Conservation (phyloP, 139 green algal genomes). For the Volvox reticuliferus region DNA sequence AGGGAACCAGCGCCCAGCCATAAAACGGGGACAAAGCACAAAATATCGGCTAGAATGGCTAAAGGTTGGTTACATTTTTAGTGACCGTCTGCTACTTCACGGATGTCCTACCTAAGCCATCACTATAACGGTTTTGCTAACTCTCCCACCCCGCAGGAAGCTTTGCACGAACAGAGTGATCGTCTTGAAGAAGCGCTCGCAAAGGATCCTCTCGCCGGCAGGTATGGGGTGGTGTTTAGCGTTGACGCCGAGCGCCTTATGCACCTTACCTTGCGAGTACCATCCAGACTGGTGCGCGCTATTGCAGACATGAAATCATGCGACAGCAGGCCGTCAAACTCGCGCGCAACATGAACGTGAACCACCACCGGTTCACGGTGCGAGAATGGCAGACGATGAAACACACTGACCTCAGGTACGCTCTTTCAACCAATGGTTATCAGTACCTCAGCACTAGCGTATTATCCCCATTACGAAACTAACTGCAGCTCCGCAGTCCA, state of each 20-base stretch:
- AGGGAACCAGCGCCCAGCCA: slow-evolving; percentile 21
- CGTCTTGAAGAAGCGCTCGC: slow-evolving; percentile 45
- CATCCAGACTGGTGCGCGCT: neutral
- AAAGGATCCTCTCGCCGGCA: slow-evolving; percentile 52
- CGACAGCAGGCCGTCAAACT: slow-evolving; percentile 30
- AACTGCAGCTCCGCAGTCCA: no score
- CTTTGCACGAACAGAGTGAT: slow-evolving; percentile 30
- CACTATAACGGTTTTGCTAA: neutral
- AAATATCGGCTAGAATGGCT: slow-evolving; percentile 44
- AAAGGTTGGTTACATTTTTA: neutral
- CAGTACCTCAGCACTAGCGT: no score
- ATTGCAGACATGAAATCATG: slow-evolving; percentile 47
- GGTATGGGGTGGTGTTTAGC: neutral
- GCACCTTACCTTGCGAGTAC: no score
- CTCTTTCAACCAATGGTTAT: no score
- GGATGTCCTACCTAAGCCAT: neutral
- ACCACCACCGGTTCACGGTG: slow-evolving; percentile 17
- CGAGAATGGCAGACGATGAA: slow-evolving; percentile 52
- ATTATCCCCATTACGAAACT: no score
- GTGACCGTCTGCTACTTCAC: neutral
- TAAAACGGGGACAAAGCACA: neutral
- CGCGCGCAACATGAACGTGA: neutral
- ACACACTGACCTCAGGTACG: slow-evolving; percentile 51
- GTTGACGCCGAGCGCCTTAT: neutral
- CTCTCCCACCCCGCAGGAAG: neutral